Evolutionary conservation across 2,329 filamentous ascomycete species (phyloP).

Genomic region (Penicillium sp.): DNA sequence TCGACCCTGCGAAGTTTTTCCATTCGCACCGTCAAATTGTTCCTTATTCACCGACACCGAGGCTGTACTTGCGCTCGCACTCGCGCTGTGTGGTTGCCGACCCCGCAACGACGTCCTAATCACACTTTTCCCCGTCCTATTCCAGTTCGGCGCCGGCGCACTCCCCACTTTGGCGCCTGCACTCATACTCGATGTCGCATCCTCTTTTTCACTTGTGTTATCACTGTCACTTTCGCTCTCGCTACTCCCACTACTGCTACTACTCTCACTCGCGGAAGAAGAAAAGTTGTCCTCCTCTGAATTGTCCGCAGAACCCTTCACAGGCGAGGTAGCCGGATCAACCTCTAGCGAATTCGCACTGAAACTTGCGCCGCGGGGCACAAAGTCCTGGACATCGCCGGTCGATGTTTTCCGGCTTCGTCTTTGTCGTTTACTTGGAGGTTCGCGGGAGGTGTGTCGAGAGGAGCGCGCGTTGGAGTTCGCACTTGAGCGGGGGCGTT

Average conservation of each 20-base stretch:
- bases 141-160: conserved; percentile 48
- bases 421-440: conserved; percentile 33
- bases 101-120: conserved; percentile 50
- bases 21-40: conserved; percentile 41
- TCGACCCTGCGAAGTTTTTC: conserved; percentile 43
- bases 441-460: conserved; percentile 26
- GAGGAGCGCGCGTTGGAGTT: conserved; percentile 28
- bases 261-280: conserved; percentile 15
- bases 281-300: conserved; percentile 21
- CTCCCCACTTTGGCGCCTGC: conserved; percentile 20
- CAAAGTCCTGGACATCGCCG: conserved; percentile 40
- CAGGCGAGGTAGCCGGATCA: conserved; percentile 40
- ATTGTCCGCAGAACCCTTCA: conserved; percentile 30
- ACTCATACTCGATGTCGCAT: not conserved
- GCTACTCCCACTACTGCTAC: not conserved
- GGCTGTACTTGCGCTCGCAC: conserved; percentile 9
- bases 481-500: conserved; percentile 33
- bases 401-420: conserved; percentile 30
- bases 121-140: conserved; percentile 46
- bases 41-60: conserved; percentile 19
- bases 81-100: conserved; percentile 27
- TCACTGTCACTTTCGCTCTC: not conserved
- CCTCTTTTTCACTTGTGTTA: not conserved
- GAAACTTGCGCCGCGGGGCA: conserved; percentile 43
- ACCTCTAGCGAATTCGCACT: conserved; percentile 38